phyloP scores from a whole-genome alignment of 192 early-diverging fungal genomes.

The Diversispora eburnea region DNA sequence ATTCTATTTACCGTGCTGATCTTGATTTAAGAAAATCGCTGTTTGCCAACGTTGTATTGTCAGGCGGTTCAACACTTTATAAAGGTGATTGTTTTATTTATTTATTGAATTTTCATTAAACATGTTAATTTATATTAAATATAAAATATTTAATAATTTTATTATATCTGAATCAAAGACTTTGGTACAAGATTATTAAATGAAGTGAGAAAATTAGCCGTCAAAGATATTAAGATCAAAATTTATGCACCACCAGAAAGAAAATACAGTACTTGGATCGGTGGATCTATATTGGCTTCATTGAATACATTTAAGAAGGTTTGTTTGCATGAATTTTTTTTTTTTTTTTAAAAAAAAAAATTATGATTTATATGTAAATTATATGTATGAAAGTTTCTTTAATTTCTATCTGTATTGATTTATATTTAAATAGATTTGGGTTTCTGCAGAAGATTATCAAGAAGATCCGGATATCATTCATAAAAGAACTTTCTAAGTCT shows the following conservation, averaged over 20 bases:
- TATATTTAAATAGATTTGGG: slow-evolving; percentile 78
- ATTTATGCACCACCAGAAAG: slow-evolving; percentile 97
- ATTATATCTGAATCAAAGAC: slow-evolving; percentile 39
- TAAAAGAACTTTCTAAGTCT: slow-evolving; percentile 64
- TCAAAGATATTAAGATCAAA: slow-evolving; percentile 96
- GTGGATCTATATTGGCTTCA: slow-evolving; percentile 91
- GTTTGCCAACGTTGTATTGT: slow-evolving; percentile 88
- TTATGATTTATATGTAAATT: not conserved
- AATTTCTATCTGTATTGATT: not conserved
- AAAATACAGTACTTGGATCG: slow-evolving; percentile 98
- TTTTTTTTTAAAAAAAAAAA: too few relatives aligned
- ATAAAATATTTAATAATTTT: not conserved
- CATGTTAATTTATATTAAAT: not conserved
- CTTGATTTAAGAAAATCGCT: slow-evolving; percentile 89
- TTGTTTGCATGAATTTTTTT: not conserved
- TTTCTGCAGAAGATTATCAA: slow-evolving; percentile 95
- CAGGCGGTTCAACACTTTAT: slow-evolving; percentile 94
- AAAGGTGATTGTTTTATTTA: slow-evolving; percentile 46
- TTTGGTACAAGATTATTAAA: slow-evolving; percentile 91
- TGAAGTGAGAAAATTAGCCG: slow-evolving; percentile 85
- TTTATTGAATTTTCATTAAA: not conserved
- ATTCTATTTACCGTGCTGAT: slow-evolving; percentile 91
- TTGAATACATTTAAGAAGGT: slow-evolving; percentile 97
- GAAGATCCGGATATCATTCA: slow-evolving; percentile 94
- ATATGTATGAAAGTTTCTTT: not conserved